phyloP scores from a whole-genome alignment of 805 yeast species.

The Candida stauntonica region DNA sequence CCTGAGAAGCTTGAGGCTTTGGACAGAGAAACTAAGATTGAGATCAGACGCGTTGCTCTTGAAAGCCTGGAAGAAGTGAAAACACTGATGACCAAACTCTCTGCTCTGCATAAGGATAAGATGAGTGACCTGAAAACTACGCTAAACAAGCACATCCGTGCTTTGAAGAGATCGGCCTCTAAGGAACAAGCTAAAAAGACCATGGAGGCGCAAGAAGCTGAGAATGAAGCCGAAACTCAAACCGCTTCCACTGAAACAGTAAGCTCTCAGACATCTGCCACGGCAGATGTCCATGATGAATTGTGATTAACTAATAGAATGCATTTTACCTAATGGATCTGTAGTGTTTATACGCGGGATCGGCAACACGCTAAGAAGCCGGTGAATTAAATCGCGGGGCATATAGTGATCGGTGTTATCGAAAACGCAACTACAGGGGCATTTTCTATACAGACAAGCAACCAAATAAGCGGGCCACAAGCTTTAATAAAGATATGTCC shows the following conservation, averaged over 20 bases:
- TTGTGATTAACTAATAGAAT: slow-evolving; percentile 5
- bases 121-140: slow-evolving; percentile 27
- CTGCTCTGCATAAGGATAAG: slow-evolving; percentile 27
- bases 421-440: too few relatives aligned
- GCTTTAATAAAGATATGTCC: too few relatives aligned
- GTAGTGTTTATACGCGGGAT: too few relatives aligned
- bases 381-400: too few relatives aligned
- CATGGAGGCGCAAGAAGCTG: not conserved
- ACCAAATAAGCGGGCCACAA: too few relatives aligned
- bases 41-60: slow-evolving; percentile 28
- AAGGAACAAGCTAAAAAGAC: slow-evolving; percentile 10
- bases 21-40: slow-evolving; percentile 30
- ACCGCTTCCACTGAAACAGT: not conserved
- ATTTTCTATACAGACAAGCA: too few relatives aligned
- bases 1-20: slow-evolving; percentile 11
- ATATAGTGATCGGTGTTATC: too few relatives aligned
- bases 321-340: too few relatives aligned
- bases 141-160: slow-evolving; percentile 13
- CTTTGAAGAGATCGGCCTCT: slow-evolving; percentile 21
- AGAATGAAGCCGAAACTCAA: slow-evolving; percentile 1
- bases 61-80: slow-evolving; percentile 16
- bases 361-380: too few relatives aligned
- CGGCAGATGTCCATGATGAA: slow-evolving; percentile 12
- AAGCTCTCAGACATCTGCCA: not conserved
- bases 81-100: slow-evolving; percentile 17